Base-by-base conservation (phyloP, 805 yeast species). In the Wickerhamiella cacticola region DNA sequence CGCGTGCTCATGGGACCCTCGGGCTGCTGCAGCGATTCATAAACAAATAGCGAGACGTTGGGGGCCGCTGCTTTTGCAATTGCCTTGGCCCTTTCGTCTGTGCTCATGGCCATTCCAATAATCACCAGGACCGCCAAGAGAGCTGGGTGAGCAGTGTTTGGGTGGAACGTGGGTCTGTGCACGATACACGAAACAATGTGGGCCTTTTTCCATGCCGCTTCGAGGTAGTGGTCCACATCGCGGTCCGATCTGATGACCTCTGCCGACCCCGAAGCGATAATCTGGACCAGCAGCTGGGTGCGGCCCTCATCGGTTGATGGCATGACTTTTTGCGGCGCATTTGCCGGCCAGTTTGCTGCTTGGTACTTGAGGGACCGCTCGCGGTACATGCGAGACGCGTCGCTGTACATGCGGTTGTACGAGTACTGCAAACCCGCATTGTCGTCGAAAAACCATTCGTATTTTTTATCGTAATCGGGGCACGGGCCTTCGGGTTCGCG, bases 391-490 rank as follows among this genome's bases (percentile, higher is more conserved):
- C 48, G 45, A 10, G 49, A 41, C 3, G 43, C 6, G 25, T 52
- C 51, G 12, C 55, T 33, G 51, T 52, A 59, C 45, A 54, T 49
- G 18, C 53, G 45, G 48, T 60, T 61, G 41, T 60, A 60, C 36
- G 61, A 59, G 21, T 48, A 50, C 45, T 52, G 19, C 53, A 52
- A 15, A 57, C 52, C 21, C 45, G 46, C 52, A 8, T 40, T 33
- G 42, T 58, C 60, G 44, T 59, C 61, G 39, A 60, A 60, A 48
- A 60, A 55, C 64, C 64, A 60, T 23, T 43, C 48, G 41, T 50
- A 60, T 26, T 55, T 53, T 2, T 34, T 39, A 39, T 36, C 46
- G 41, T 25, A 39, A 35, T 36, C 26, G 13, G n/a, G 22, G 24
- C 18, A 9, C 12, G 38, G 16, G 22, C 34, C 38, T 15, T 22